A percentile compares a stretch with the other conserved stretches of the same genome.
phyloP scores from a whole-genome alignment of 2,329 filamentous ascomycete species.

The Metarhizium album region DNA sequence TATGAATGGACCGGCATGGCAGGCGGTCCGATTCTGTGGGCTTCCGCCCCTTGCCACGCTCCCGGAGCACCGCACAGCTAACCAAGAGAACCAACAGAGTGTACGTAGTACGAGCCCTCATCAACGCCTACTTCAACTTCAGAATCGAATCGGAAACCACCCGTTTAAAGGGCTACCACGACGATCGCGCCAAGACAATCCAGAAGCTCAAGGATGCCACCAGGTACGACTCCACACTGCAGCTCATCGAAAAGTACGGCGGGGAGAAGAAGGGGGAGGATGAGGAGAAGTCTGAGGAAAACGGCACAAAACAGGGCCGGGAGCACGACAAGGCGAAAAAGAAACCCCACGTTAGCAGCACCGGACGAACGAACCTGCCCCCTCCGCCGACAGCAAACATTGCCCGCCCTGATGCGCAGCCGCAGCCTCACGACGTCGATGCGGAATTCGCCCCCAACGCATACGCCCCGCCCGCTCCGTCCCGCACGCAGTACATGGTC shows the following conservation, averaged over 20 bases:
- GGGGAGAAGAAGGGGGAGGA: constrained; percentile 38
- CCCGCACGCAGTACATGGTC: constrained; percentile 10
- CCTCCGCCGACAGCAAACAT: constrained; percentile 57
- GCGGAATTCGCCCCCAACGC: constrained; percentile 70
- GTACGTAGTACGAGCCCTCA: constrained; percentile 56
- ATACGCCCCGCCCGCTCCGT: constrained; percentile 9
- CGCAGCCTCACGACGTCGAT: background rate
- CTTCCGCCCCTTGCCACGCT: background rate
- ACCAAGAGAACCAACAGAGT: constrained; percentile 44
- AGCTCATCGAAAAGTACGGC: constrained; percentile 90
- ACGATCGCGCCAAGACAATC: constrained; percentile 77
- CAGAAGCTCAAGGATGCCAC: constrained; percentile 91
- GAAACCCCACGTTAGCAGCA: background rate
- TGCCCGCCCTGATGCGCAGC: constrained; percentile 27
- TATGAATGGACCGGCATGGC: constrained; percentile 70
- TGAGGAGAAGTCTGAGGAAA: constrained; percentile 6
- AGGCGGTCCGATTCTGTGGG: constrained; percentile 69
- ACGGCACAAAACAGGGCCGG: constrained; percentile 6
- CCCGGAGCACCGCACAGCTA: background rate
- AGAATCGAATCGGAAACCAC: constrained; percentile 60
- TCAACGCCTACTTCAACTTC: constrained; percentile 68
- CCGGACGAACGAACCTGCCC: constrained; percentile 34
- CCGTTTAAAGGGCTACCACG: constrained; percentile 63
- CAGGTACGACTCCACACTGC: constrained; percentile 88
- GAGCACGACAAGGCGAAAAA: constrained; percentile 7